Evolutionary conservation across 2,329 filamentous ascomycete species (phyloP).

Genomic region (Metarhizium rileyi): DNA sequence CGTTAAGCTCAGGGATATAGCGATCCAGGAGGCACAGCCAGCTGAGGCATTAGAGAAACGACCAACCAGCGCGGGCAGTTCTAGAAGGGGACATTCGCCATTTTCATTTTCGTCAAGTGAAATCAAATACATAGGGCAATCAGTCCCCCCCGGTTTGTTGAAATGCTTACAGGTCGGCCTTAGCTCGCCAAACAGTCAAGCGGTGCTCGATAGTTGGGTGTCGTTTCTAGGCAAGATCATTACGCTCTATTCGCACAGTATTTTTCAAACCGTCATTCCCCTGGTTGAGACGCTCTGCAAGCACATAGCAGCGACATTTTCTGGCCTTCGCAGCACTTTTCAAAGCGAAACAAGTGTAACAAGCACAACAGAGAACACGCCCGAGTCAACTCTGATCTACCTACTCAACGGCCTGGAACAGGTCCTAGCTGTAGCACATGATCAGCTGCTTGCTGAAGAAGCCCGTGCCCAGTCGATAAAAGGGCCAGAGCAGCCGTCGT

Average conservation of each 20-base stretch:
- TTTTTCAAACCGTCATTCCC: constrained; percentile 85
- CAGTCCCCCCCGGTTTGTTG: constrained; percentile 64
- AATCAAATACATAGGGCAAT: constrained; percentile 10
- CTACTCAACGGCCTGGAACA: constrained; percentile 90
- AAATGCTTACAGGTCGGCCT: constrained; percentile 77
- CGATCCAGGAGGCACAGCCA: constrained; percentile 28
- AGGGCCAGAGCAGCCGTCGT: constrained; percentile 71
- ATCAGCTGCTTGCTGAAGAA: constrained; percentile 70
- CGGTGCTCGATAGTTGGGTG: constrained; percentile 86
- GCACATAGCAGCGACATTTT: constrained; percentile 66
- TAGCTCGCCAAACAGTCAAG: constrained; percentile 60
- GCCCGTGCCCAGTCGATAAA: constrained; percentile 58
- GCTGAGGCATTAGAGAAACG: constrained; percentile 40
- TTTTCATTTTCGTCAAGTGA: constrained; percentile 24
- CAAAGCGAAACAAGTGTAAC: constrained; percentile 10
- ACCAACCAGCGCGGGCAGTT: constrained; percentile 30
- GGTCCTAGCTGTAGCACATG: constrained; percentile 77
- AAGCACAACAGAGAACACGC: constrained; percentile 22
- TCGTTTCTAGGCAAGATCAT: constrained; percentile 74
- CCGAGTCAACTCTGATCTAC: constrained; percentile 68
- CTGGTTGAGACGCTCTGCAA: constrained; percentile 82
- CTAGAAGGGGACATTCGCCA: constrained; percentile 29
- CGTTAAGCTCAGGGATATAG: constrained; percentile 52
- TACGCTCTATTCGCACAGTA: constrained; percentile 70
- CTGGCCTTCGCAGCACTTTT: constrained; percentile 58